Evolutionary conservation across 1,139 yeast species (phyloP), one percentile per base, ranked within the genome.

Genomic region (Protomyces lactucae-debilis): DNA sequence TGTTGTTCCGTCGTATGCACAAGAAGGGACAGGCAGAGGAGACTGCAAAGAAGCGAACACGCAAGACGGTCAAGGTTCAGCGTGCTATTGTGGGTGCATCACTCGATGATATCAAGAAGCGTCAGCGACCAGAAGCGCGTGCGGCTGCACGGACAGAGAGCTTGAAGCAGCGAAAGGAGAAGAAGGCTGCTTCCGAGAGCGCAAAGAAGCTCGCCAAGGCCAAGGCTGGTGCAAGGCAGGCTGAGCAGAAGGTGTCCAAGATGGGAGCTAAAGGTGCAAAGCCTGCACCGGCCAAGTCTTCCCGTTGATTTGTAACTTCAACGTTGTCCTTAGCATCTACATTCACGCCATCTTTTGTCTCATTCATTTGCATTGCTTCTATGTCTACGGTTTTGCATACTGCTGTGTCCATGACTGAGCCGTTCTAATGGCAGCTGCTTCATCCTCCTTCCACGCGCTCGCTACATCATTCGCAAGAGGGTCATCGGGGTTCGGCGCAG

Each of bases 1-100:
- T 92, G 78, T 86, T 93, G 77, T 93, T 85, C 93, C 93, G 99
- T 87, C 89, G 96, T 84, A 97, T 92, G 84, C 98, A 93, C 96
- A 92, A 90, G 88, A 93, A 93, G 85, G 99, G 99, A 85, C 85
- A 92, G 78, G 86, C 97, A 77, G 99, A 93, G 85, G 99, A 93
- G 84, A 67, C 89, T 73, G 76, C 95, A 80, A 95, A 91, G 88
- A 95, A 89, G 88, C 90, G 97, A 83, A 74, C 95, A 76, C 93
- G 97, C 86, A 92, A 90, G 86, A 81, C 97, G 77, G 95, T 92
- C 82, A 93, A 95, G 88, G 85, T 87, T 82, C 97, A 92, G 85
- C 93, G 99, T 87, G 97, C 96, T 72, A 87, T 93, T 79, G 98
- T 92, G 74, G 99, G 99, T 86, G 99, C 98, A 79, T 88, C 98